Evolutionary conservation across 108 stramenopile genomes (phyloP).

Genomic region (Cyclostephanos tholiformis): DNA sequence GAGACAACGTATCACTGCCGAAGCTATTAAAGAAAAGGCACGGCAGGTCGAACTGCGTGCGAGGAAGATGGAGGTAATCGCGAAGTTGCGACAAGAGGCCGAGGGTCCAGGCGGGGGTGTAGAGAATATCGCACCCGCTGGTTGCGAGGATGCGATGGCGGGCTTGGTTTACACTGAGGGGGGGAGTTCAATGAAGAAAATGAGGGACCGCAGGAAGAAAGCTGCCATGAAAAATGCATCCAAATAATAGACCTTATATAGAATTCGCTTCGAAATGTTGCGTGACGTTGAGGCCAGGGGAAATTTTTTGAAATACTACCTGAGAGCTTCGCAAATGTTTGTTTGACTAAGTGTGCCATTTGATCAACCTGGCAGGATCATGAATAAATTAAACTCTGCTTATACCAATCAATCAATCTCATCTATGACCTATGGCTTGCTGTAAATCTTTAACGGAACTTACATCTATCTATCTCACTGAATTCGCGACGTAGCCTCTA

Average conservation of each 20-base stretch:
- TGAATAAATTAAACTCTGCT: not conserved
- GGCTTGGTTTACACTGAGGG: not conserved
- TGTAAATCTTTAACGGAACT: too few relatives aligned
- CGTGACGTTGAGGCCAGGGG: not conserved
- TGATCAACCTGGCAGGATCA: not conserved
- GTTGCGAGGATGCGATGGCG: constrained; percentile 4
- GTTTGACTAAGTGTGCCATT: not conserved
- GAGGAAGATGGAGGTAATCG: constrained; percentile 19
- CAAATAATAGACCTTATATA: not conserved
- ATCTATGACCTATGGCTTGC: too few relatives aligned
- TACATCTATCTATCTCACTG: too few relatives aligned
- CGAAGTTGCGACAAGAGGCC: not conserved
- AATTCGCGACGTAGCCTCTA: too few relatives aligned
- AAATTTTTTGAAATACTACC: not conserved
- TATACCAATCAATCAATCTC: not conserved
- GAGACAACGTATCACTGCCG: not conserved
- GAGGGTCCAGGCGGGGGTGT: not conserved
- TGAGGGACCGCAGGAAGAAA: constrained; percentile 30
- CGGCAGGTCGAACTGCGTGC: constrained; percentile 10
- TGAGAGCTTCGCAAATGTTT: not conserved
- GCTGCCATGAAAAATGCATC: constrained; percentile 12
- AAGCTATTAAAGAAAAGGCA: constrained; percentile 13
- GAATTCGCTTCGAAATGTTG: not conserved
- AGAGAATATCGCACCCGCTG: not conserved
- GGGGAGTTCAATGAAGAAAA: constrained; percentile 17